Evolutionary conservation across 805 yeast species (phyloP).

Genomic region (Vanderwaltozyma yarrowii): DNA sequence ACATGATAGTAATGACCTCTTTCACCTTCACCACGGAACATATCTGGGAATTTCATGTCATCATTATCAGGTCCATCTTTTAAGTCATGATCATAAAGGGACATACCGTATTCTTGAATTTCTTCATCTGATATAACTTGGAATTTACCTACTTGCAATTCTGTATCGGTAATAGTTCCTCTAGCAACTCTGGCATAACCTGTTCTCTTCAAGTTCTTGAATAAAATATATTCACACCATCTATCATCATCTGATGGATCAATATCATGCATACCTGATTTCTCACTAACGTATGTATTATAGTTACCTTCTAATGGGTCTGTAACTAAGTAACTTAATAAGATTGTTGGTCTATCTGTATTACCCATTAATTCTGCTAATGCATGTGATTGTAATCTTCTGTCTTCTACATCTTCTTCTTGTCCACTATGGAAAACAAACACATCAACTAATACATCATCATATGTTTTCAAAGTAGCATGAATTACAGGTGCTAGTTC

Average conservation of each 20-base stretch:
- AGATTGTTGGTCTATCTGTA: slow-evolving; percentile 70
- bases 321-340: slow-evolving; percentile 85
- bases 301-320: slow-evolving; percentile 83
- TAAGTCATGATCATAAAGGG: slow-evolving; percentile 45
- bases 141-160: slow-evolving; percentile 91
- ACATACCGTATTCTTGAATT: slow-evolving; percentile 25
- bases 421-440: slow-evolving; percentile 98
- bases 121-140: slow-evolving; percentile 37
- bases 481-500: slow-evolving; percentile 97
- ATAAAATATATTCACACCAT: slow-evolving; percentile 96
- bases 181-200: slow-evolving; percentile 93
- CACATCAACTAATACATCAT: slow-evolving; percentile 66
- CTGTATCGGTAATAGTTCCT: slow-evolving; percentile 93
- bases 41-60: slow-evolving; percentile 62
- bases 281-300: slow-evolving; percentile 77
- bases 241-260: slow-evolving; percentile 92
- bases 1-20: slow-evolving; percentile 93
- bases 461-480: slow-evolving; percentile 88
- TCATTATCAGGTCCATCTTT: slow-evolving; percentile 43
- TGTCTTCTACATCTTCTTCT: slow-evolving; percentile 93
- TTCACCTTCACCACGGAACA: slow-evolving; percentile 83
- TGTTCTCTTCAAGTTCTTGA: slow-evolving; percentile 72
- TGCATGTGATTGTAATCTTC: slow-evolving; percentile 73
- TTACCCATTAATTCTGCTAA: slow-evolving; percentile 73
- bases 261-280: slow-evolving; percentile 83